A percentile compares a stretch with the other conserved stretches of the same genome.
Evolutionary conservation across 129 eudicot species (phyloP).

Genomic region (Ambrosia artemisiifolia): DNA sequence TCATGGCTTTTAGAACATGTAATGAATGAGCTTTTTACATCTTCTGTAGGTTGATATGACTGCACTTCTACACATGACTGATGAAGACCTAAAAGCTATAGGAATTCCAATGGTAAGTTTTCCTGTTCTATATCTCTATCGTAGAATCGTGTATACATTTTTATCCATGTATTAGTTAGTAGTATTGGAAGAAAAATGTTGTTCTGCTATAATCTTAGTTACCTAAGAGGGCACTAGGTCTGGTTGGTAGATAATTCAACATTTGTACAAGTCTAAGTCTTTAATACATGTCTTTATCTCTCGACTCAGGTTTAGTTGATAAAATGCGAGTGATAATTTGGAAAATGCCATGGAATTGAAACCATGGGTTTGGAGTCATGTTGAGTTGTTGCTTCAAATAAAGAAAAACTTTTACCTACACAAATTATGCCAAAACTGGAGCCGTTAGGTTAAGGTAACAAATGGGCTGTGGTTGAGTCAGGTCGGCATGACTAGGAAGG

Average conservation of each 20-base stretch:
- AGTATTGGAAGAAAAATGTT: neutral
- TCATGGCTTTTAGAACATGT: neutral
- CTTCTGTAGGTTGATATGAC: conserved; percentile 79
- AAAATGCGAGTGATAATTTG: neutral
- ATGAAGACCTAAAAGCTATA: conserved; percentile 86
- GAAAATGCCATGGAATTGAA: neutral
- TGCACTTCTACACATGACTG: conserved; percentile 85
- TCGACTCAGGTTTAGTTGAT: too few species aligned
- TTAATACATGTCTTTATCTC: neutral
- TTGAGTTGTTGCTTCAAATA: neutral
- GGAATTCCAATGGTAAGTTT: conserved; percentile 87
- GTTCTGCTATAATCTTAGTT: neutral
- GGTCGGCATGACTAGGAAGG: neutral
- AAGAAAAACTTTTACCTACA: neutral
- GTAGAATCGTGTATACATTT: neutral
- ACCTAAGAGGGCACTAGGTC: neutral
- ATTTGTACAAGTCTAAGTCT: neutral
- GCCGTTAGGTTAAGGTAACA: neutral
- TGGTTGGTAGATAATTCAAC: neutral
- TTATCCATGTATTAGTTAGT: neutral
- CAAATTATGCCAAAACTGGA: neutral
- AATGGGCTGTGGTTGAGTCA: neutral
- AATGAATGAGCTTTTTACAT: conserved; percentile 6
- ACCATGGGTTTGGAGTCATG: neutral
- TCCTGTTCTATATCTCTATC: neutral